Base-by-base conservation (phyloP, 108 stramenopile genomes). In the Nitzschia inconspicua region DNA sequence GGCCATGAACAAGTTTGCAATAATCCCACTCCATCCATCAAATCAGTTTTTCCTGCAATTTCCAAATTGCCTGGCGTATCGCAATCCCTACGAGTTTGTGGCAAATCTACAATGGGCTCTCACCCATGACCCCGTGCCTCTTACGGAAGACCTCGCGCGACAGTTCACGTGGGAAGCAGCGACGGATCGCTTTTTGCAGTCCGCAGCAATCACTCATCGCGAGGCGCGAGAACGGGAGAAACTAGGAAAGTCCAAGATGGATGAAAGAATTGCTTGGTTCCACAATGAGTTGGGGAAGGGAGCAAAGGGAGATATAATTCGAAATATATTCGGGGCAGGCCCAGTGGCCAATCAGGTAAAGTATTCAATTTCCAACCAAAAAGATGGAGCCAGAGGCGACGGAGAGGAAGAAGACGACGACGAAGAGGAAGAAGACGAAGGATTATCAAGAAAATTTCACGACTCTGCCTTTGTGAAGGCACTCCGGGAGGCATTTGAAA, bases 1-100 rank as follows among this genome's bases (percentile, higher is more conserved):
- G 16, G 78, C 93, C 0, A 94, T 94, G 93, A 87, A 87, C 9
- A 90, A 94, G 46, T 94, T 84, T 55, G 88, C 72, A 7, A 80
- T 89, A 27, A 66, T 89, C 43, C 88, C 88, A 1, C 58, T 72
- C 5, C 88, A 89, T 54, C 85, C 85, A 4, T 84, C 83, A 1
- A 89, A 89, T 53, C 64, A 61, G 9, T 89, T 86, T 63, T 89
- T 89, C 47, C 58, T 80, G 47, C 66, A 66, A 43, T 88, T 92
- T 51, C 85, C 85, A 13, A 92, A 88, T 48, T 86, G 86, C 52
- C 72, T 92, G n/a, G 53, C 69, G 8, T 92, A 88, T 46, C 58
- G 78, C 8, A 82, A 81, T 47, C 79, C 82, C 22, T 65, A 69
- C 63, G 90, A 92, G 44, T 88, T 92, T 71, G 83, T 79, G 0